Conservation (phyloP, 148 eudicot genomes). For the Linanthus parryae region DNA sequence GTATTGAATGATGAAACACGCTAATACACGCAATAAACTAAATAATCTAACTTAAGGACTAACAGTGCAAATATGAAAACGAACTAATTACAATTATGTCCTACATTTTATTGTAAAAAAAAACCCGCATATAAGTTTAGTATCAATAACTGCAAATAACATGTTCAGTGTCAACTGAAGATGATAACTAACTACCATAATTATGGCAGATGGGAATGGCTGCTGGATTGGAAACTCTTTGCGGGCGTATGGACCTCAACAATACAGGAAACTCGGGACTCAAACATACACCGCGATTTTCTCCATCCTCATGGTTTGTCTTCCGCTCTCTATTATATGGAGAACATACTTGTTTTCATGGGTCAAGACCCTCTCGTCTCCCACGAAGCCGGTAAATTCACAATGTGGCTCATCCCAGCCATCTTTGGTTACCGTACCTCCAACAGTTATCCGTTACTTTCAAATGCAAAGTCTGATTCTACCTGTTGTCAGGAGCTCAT, state of each 20-base stretch:
- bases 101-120: too few species aligned
- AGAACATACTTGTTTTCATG: conserved; percentile 38
- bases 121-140: too few species aligned
- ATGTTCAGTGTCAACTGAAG: too few species aligned
- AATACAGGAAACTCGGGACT: conserved; percentile 72
- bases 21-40: too few species aligned
- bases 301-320: conserved; percentile 43
- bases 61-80: too few species aligned
- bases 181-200: too few species aligned
- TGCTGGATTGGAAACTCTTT: conserved; percentile 69
- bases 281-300: conserved; percentile 73
- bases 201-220: conserved; percentile 86
- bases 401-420: conserved; percentile 50
- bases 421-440: conserved; percentile 49
- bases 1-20: too few species aligned
- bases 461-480: conserved; percentile 65
- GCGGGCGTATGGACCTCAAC: conserved; percentile 90
- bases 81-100: too few species aligned
- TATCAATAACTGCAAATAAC: too few species aligned
- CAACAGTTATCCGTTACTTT: conserved; percentile 64
- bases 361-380: conserved; percentile 80
- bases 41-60: too few species aligned
- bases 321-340: conserved; percentile 61
- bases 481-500: conserved; percentile 64
- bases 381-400: conserved; percentile 65